phyloP scores from a whole-genome alignment of 1,139 yeast species.

The Saccharomyces hybrid region DNA sequence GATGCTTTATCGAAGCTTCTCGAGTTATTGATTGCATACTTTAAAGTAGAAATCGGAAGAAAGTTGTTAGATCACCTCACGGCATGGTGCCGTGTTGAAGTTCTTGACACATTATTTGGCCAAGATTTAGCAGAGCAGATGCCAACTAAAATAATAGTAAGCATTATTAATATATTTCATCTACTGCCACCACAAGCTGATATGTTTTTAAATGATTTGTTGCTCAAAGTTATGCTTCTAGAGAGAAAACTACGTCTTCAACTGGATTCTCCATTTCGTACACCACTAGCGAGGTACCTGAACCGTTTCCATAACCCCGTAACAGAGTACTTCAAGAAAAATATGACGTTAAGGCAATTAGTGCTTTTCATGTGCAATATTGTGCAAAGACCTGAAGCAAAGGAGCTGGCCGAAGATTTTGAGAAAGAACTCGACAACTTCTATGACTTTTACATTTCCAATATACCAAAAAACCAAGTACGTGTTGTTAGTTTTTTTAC shows the following conservation, averaged over 20 bases:
- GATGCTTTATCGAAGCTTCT: constrained; percentile 85
- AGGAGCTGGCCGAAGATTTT: constrained; percentile 47
- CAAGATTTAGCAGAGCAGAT: constrained; percentile 53
- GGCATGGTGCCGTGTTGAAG: constrained; percentile 92
- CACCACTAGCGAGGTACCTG: constrained; percentile 83
- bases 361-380: constrained; percentile 35
- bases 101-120: constrained; percentile 38
- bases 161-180: constrained; percentile 87
- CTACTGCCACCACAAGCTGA: constrained; percentile 86
- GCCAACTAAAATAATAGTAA: constrained; percentile 78
- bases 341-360: constrained; percentile 57
- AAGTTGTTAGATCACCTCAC: constrained; percentile 85
- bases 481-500: constrained; percentile 39
- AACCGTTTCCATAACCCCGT: constrained; percentile 77
- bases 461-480: constrained; percentile 27
- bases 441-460: constrained; percentile 24
- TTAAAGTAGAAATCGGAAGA: constrained; percentile 93
- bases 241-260: constrained; percentile 83
- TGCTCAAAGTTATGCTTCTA: constrained; percentile 64
- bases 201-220: constrained; percentile 81
- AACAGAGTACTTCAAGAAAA: constrained; percentile 58
- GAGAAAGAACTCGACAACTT: constrained; percentile 43
- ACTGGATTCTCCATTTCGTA: constrained; percentile 80
- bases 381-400: constrained; percentile 42
- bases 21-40: constrained; percentile 82